Conservation (phyloP, 805 yeast genomes). For the Starmerella bombicola region DNA sequence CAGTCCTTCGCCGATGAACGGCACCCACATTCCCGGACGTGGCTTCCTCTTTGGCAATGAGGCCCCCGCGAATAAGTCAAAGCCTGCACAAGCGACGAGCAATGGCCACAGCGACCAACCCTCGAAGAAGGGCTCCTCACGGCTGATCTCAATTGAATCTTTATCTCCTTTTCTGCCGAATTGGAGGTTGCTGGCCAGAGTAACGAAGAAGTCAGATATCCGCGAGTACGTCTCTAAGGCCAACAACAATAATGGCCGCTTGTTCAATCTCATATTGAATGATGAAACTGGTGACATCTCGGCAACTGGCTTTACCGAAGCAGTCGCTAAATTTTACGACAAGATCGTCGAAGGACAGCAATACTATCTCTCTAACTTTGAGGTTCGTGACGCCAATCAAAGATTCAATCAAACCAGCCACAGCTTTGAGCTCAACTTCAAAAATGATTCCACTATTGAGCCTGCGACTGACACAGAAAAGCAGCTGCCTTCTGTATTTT, state of each 20-base stretch:
- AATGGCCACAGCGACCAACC: background rate
- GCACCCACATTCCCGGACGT: background rate
- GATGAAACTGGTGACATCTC: constrained; percentile 95
- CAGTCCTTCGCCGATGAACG: background rate
- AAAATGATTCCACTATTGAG: constrained; percentile 62
- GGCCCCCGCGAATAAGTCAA: background rate
- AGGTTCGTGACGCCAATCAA: constrained; percentile 72
- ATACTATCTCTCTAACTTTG: constrained; percentile 71
- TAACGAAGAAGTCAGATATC: constrained; percentile 74
- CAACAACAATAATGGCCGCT: constrained; percentile 58
- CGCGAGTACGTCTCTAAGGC: constrained; percentile 56
- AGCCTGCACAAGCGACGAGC: background rate
- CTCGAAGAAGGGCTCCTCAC: background rate
- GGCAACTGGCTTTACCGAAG: constrained; percentile 86
- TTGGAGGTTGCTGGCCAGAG: constrained; percentile 92
- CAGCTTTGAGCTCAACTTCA: constrained; percentile 77
- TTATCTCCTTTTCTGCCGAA: constrained; percentile 78
- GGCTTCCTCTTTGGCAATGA: background rate
- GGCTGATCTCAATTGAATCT: constrained; percentile 16
- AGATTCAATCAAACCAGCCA: constrained; percentile 73
- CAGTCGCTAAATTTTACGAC: constrained; percentile 67
- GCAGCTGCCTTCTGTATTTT: constrained; percentile 58
- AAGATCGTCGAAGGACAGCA: constrained; percentile 78
- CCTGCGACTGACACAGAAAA: constrained; percentile 44
- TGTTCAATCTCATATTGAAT: constrained; percentile 73